These are phyloP conservation scores for Leccinum colubrinum DNA, from an alignment of 1,284 basidiomycete genomes.

Conservation along the genomic window DNA sequence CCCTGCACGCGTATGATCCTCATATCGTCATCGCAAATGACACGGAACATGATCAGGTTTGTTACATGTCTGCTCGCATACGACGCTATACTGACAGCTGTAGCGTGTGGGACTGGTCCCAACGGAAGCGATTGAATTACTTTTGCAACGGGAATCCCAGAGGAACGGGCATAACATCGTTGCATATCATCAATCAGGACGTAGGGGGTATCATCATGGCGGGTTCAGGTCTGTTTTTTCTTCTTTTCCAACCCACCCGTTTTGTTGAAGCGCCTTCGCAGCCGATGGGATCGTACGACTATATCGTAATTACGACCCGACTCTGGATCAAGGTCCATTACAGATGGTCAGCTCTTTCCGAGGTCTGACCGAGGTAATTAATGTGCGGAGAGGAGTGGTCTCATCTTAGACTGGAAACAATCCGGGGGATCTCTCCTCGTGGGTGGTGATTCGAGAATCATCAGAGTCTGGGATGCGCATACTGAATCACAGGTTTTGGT, in stretches of 20 bases:
- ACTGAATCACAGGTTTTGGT: slow-evolving; percentile 85
- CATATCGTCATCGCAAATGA: slow-evolving; percentile 89
- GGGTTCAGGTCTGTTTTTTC: slow-evolving; percentile 66
- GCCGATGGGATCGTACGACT: slow-evolving; percentile 92
- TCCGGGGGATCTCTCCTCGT: slow-evolving; percentile 81
- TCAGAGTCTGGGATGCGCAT: slow-evolving; percentile 95
- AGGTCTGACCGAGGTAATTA: slow-evolving; percentile 80
- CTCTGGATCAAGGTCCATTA: slow-evolving; percentile 59
- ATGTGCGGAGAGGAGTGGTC: slow-evolving; percentile 70
- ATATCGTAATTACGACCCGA: slow-evolving; percentile 86
- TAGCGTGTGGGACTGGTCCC: slow-evolving; percentile 95
- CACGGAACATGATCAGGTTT: slow-evolving; percentile 84
- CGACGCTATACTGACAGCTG: neutral
- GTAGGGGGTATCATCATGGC: slow-evolving; percentile 90
- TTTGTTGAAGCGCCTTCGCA: slow-evolving; percentile 28
- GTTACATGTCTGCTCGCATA: slow-evolving; percentile 23
- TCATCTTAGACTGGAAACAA: slow-evolving; percentile 96
- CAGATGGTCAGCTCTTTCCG: slow-evolving; percentile 95
- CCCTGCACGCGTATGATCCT: slow-evolving; percentile 92
- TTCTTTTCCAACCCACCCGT: neutral
- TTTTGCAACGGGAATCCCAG: slow-evolving; percentile 90
- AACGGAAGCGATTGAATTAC: slow-evolving; percentile 67
- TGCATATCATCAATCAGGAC: slow-evolving; percentile 97
- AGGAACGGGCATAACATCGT: slow-evolving; percentile 82
- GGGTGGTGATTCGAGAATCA: slow-evolving; percentile 87